Evolutionary conservation across 208 protist species (phyloP).

Genomic region (Sergeia podlipaevii): DNA sequence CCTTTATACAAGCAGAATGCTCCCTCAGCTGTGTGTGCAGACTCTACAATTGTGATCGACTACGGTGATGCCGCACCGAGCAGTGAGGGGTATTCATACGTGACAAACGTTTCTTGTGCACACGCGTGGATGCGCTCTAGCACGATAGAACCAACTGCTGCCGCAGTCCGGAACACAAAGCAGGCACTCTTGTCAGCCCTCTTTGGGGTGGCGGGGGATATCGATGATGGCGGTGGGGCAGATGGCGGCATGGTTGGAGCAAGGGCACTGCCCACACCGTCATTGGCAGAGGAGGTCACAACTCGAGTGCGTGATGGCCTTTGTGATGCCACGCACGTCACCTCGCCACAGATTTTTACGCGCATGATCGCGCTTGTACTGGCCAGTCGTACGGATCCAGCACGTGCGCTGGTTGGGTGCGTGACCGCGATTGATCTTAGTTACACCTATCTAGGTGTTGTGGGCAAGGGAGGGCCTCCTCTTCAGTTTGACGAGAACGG

Average conservation of each 20-base stretch:
- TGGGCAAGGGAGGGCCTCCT: conserved; percentile 26
- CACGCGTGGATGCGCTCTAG: neutral
- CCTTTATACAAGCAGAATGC: conserved; percentile 12
- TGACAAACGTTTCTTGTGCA: neutral
- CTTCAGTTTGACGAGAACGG: conserved; percentile 24
- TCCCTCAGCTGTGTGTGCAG: conserved; percentile 2
- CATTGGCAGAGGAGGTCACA: conserved; percentile 18
- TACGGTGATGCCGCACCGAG: conserved; percentile 3
- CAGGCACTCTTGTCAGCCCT: conserved; percentile 43
- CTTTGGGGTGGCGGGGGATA: conserved; percentile 11
- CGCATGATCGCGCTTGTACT: conserved; percentile 20
- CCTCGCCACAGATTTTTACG: conserved; percentile 15
- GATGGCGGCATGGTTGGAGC: conserved; percentile 9
- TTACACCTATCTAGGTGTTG: conserved; percentile 32
- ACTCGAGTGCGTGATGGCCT: conserved; percentile 18
- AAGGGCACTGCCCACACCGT: conserved; percentile 12
- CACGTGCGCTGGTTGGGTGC: conserved; percentile 14
- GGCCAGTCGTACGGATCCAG: conserved; percentile 13
- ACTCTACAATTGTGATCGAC: conserved; percentile 12
- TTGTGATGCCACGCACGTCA: conserved; percentile 37
- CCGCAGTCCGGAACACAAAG: conserved; percentile 33
- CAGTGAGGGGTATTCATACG: neutral
- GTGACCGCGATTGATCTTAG: conserved; percentile 40
- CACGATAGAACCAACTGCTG: neutral
- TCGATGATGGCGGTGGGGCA: conserved; percentile 5